phyloP scores from a whole-genome alignment of 139 green algal species.

The Chlamydomonas incerta region DNA sequence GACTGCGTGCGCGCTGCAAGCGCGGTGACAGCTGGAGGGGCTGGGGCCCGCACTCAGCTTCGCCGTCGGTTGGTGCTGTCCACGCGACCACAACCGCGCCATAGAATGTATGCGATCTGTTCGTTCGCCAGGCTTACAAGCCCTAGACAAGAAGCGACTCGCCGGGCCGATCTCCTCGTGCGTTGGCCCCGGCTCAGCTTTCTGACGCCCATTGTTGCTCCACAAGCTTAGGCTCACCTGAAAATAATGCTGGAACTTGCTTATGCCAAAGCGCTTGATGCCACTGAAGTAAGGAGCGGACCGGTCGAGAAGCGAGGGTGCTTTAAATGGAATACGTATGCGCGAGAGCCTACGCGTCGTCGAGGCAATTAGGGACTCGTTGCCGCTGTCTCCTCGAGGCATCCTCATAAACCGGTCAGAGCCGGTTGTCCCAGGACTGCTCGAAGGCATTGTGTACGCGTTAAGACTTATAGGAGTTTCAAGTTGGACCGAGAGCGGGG shows the following conservation, averaged over 20 bases:
- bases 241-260: constrained; percentile 46
- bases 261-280: constrained; percentile 62
- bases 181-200: not conserved
- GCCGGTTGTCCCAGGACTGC: no score
- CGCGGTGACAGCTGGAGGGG: no score
- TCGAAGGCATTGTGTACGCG: no score
- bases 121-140: no score
- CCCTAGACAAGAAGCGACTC: not conserved
- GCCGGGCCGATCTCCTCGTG: not conserved
- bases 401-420: constrained; percentile 14
- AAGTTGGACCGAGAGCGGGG: no score
- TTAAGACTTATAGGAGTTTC: no score
- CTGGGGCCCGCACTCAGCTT: no score
- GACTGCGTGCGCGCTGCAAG: no score
- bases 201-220: not conserved
- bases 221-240: not conserved
- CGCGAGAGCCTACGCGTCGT: constrained; percentile 2
- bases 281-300: constrained; percentile 58
- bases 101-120: no score
- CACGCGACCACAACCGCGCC: no score
- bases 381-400: not conserved
- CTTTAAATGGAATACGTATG: constrained; percentile 34
- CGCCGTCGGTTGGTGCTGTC: no score
- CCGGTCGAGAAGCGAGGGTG: constrained; percentile 32
- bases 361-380: not conserved